A percentile compares a stretch with the other conserved stretches of the same genome.
phyloP scores from a whole-genome alignment of 2,329 filamentous ascomycete genomes.

The Penicillium capsulatum region DNA sequence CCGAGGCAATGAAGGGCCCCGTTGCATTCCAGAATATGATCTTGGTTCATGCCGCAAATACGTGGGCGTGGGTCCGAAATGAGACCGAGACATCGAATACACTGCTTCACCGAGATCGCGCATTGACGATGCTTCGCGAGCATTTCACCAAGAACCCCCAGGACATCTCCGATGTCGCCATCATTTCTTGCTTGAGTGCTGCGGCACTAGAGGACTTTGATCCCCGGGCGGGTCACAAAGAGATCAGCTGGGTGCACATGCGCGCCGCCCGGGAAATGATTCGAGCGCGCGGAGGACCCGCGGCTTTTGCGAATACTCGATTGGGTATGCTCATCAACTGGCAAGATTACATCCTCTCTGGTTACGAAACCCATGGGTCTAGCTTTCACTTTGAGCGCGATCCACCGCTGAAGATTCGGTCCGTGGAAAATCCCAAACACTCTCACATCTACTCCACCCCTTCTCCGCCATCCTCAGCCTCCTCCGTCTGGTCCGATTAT shows the following conservation, averaged over 20 bases:
- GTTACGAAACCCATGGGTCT: constrained; percentile 34
- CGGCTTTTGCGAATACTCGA: constrained; percentile 35
- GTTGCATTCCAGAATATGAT: constrained; percentile 39
- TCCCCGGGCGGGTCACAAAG: constrained; percentile 35
- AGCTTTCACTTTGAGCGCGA: constrained; percentile 34
- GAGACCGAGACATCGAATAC: constrained; percentile 29
- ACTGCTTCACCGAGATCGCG: constrained; percentile 32
- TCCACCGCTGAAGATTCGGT: neutral
- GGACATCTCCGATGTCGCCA: constrained; percentile 37
- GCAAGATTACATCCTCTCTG: constrained; percentile 41
- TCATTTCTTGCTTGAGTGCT: constrained; percentile 39
- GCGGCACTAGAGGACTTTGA: constrained; percentile 41
- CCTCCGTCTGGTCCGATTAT: constrained; percentile 13
- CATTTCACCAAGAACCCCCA: constrained; percentile 30
- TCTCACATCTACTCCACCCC: constrained; percentile 16
- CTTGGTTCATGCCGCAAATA: constrained; percentile 38
- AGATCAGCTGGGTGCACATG: constrained; percentile 41
- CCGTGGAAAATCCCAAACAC: constrained; percentile 13
- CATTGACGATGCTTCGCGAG: constrained; percentile 33
- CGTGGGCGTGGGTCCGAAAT: constrained; percentile 36
- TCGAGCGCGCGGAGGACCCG: constrained; percentile 34
- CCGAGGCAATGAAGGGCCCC: constrained; percentile 40
- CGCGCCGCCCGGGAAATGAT: constrained; percentile 39
- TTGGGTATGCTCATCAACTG: constrained; percentile 42
- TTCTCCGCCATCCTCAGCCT: constrained; percentile 20